Conservation (phyloP, 2,329 filamentous ascomycete genomes). For the Clarireedia paspali region DNA sequence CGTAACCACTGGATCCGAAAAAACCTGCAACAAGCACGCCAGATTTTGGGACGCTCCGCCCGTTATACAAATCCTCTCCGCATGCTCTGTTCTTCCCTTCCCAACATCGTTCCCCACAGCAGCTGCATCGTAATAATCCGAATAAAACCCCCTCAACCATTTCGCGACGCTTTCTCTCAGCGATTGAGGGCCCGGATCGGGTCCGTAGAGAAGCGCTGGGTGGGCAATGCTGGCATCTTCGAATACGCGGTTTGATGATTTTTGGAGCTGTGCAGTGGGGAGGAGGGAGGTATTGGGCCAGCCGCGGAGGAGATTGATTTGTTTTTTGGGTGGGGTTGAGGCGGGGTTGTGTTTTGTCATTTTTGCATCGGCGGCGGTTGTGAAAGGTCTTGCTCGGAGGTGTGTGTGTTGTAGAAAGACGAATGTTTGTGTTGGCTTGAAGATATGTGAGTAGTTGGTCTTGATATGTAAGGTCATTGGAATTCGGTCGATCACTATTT, state of each 20-base stretch:
- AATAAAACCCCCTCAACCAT: constrained; percentile 56
- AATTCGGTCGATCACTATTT: too few relatives aligned
- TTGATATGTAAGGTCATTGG: too few relatives aligned
- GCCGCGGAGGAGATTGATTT: constrained; percentile 59
- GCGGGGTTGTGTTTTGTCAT: constrained; percentile 1
- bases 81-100: not conserved
- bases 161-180: constrained; percentile 59
- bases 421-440: too few relatives aligned
- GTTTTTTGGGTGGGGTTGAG: constrained; percentile 11
- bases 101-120: not conserved
- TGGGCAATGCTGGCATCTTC: constrained; percentile 49
- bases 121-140: not conserved
- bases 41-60: constrained; percentile 81
- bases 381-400: not conserved
- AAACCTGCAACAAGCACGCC: constrained; percentile 69
- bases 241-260: constrained; percentile 49
- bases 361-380: not conserved
- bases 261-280: constrained; percentile 29
- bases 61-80: constrained; percentile 65
- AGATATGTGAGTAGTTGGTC: too few relatives aligned
- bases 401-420: too few relatives aligned
- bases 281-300: constrained; percentile 47
- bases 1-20: constrained; percentile 71
- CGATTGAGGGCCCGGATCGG: constrained; percentile 66
- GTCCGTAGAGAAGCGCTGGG: constrained; percentile 69